Evolutionary conservation across 2,329 filamentous ascomycete genomes (phyloP).

Genomic region (Cercospora canescens): DNA sequence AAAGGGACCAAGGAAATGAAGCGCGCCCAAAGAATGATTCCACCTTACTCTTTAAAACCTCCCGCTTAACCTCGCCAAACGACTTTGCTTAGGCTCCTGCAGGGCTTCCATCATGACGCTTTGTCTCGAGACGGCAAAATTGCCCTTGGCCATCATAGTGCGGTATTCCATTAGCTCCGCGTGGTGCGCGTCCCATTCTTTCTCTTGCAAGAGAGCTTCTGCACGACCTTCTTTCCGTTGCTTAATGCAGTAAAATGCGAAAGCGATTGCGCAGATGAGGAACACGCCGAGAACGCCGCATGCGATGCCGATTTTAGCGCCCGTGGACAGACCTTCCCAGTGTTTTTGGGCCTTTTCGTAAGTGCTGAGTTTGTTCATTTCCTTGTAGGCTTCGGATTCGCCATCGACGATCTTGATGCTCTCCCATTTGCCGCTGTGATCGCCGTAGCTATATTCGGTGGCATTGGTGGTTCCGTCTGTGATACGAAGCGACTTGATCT

Average conservation of each 20-base stretch:
- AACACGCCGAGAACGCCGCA: slow-evolving; percentile 45
- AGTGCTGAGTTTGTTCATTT: slow-evolving; percentile 43
- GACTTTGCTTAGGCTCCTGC: slow-evolving; percentile 11
- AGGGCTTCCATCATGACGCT: slow-evolving; percentile 20
- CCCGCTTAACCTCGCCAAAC: slow-evolving; percentile 13
- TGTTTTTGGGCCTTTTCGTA: slow-evolving; percentile 43
- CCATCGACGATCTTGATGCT: slow-evolving; percentile 48
- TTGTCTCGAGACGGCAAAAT: slow-evolving; percentile 26
- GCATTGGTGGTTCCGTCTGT: slow-evolving; percentile 37
- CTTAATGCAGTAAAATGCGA: slow-evolving; percentile 49
- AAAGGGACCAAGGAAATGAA: not conserved
- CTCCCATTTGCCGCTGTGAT: slow-evolving; percentile 39
- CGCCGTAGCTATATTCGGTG: slow-evolving; percentile 42
- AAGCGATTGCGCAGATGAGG: slow-evolving; percentile 35
- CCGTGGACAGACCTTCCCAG: slow-evolving; percentile 46
- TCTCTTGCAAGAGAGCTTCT: slow-evolving; percentile 50
- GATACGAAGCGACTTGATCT: slow-evolving; percentile 36
- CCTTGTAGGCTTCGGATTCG: slow-evolving; percentile 32
- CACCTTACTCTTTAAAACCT: slow-evolving; percentile 2
- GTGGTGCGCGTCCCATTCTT: slow-evolving; percentile 46
- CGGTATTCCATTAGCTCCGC: slow-evolving; percentile 37
- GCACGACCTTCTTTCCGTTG: slow-evolving; percentile 52
- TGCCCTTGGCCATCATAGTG: slow-evolving; percentile 31
- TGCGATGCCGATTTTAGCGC: slow-evolving; percentile 52
- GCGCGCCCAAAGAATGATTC: not conserved